Evolutionary conservation across 805 yeast species (phyloP), one percentile per base, ranked within the genome.

Genomic region (Sugiyamaella chiloensis): DNA sequence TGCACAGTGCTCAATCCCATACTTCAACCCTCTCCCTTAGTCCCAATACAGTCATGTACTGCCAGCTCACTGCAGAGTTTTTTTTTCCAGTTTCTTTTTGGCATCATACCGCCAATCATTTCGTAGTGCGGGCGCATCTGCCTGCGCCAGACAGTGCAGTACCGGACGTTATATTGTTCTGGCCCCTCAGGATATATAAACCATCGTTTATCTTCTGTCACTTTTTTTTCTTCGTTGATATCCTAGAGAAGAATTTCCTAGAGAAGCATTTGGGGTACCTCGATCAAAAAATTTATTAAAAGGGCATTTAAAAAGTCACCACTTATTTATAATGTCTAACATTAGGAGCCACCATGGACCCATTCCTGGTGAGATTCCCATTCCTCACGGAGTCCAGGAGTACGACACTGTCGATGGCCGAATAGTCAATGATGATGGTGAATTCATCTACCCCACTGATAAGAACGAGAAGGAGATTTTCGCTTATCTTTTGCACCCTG

Each of bases 391-490:
- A n/a, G 68, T 58, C 30, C 62, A 59, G 54, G 68, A 60, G 23
- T 64, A 65, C 50, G 64, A 46, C 75, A 79, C 67, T 46, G 54
- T 59, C 27, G 64, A 65, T 46, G 68, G 67, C 24, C 51, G 44
- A 11, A 30, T 60, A 24, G 55, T 56, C 21, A 51, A 51, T 40
- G 66, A 64, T 35, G 56, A 55, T 26, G 57, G 51, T 14, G 54
- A 50, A 30, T 50, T 46, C 47, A 39, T 36, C 26, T 32, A 42
- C 35, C 60, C 61, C 30, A 41, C 48, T 32, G 62, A 58, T 24
- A 61, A 62, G 53, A 57, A 60, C 40, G 69, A 66, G 46, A 60
- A 61, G 54, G 65, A 60, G 21, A 61, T 63, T 21, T 66, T 66
- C 58, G 56, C 58, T 27, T 53, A 60, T 43, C 44, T 65, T 8